Evolutionary conservation across 1,284 basidiomycete species (phyloP).

Genomic region (Taiwanofungus camphoratus): DNA sequence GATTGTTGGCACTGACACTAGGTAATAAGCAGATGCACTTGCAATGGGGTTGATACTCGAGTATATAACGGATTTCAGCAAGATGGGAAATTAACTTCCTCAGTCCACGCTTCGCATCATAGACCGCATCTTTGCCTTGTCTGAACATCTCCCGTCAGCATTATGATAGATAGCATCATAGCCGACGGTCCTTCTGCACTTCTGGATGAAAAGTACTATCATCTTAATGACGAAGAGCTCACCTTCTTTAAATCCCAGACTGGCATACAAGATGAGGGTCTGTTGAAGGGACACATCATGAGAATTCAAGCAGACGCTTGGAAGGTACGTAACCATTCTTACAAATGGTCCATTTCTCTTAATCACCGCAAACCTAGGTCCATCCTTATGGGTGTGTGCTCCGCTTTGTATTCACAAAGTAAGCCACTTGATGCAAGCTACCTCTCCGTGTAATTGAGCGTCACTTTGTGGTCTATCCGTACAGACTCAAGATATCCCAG

Average conservation of each 20-base stretch:
- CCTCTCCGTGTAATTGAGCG: not conserved
- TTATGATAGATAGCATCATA: no score
- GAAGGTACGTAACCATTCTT: not conserved
- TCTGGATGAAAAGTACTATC: conserved; percentile 1
- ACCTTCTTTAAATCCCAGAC: conserved; percentile 16
- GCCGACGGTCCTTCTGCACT: no score
- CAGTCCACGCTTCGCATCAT: no score
- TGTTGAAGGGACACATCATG: conserved; percentile 12
- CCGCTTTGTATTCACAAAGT: conserved; percentile 29
- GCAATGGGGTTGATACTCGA: no score
- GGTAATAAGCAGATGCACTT: no score
- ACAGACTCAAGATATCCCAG: conserved; percentile 27
- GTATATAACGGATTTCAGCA: no score
- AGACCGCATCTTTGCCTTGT: no score
- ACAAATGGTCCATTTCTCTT: not conserved
- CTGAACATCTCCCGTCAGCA: no score
- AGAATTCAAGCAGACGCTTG: conserved; percentile 12
- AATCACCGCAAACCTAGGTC: conserved; percentile 13
- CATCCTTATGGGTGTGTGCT: conserved; percentile 32
- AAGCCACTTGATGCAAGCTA: not conserved
- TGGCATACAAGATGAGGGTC: conserved; percentile 9
- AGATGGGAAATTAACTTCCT: no score
- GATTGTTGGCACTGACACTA: no score
- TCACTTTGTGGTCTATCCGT: not conserved
- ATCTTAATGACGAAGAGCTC: conserved; percentile 10